These are phyloP conservation scores for Botrytis pseudocinerea DNA, from an alignment of 2,329 filamentous ascomycete species.

Conservation along the genomic window DNA sequence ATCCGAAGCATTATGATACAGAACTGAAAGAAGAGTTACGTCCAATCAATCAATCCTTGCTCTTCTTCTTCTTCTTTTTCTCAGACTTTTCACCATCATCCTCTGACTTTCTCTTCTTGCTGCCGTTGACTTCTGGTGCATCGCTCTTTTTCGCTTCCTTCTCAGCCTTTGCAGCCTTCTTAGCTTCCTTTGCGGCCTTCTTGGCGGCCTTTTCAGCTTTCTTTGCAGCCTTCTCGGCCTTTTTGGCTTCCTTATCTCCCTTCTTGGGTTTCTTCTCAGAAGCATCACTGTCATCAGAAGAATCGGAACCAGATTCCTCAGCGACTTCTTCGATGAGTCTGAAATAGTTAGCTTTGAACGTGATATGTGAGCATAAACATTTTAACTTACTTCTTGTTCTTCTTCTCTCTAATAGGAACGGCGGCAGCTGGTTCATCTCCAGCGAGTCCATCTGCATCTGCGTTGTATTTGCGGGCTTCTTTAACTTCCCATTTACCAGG, in stretches of 20 bases:
- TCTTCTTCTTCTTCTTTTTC: conserved; percentile 60
- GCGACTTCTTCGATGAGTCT: conserved; percentile 43
- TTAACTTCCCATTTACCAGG: conserved; percentile 87
- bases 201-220: conserved; percentile 42
- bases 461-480: conserved; percentile 91
- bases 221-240: conserved; percentile 28
- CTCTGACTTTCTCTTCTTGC: conserved; percentile 71
- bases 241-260: conserved; percentile 36
- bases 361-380: conserved; percentile 23
- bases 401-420: conserved; percentile 50
- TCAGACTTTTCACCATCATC: conserved; percentile 60
- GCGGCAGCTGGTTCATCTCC: conserved; percentile 60
- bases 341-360: neutral
- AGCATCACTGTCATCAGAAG: conserved; percentile 19
- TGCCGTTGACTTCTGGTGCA: conserved; percentile 47
- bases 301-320: conserved; percentile 27
- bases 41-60: conserved; percentile 37
- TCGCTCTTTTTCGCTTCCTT: conserved; percentile 68
- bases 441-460: conserved; percentile 82
- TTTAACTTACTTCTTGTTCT: conserved; percentile 47
- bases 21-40: conserved; percentile 22
- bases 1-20: conserved; percentile 29
- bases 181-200: conserved; percentile 29
- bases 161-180: conserved; percentile 67
- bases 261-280: conserved; percentile 35